Evolutionary conservation across 2,329 filamentous ascomycete species (phyloP), one percentile per base, ranked within the genome.

Genomic region (Fusarium sp.): DNA sequence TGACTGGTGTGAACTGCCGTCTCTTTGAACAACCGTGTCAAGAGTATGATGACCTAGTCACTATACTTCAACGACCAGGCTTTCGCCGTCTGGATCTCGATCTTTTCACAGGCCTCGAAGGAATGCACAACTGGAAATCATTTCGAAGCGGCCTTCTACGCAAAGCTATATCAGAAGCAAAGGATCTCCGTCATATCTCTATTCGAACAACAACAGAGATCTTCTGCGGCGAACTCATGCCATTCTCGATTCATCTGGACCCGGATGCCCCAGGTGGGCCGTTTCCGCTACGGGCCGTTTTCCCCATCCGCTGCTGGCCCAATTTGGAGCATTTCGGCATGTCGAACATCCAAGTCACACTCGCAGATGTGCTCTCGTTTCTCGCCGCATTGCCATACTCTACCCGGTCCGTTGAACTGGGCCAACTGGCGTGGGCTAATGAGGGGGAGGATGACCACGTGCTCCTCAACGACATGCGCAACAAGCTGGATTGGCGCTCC

Each of bases 251-350:
- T 23, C 23, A 23, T 23, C 4, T 23, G 23, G 23, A 23, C 23
- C 23, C 23, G 23, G 2, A 23, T 23, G 5, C 23, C 23, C 23
- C 23, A 23, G 23, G 23, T 23, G 23, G 23, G 32, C 5, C 9
- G 0, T 54, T 61, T 9, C 27, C 42, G 3, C 16, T 63, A 8
- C 23, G 5, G 8, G 34, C 10, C 0, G 18, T 63, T 2, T 28
- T 63, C 11, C 59, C 57, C 3, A 20, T 62, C 7, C 11, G 21
- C 0, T n/a, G 21, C 14, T 63, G 57, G 59, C 42, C 42, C 3
- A 28, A 7, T 2, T 42, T 63, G 11, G 8, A 25, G 2, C 59
- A 63, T 18, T 63, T 63, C 8, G 41, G 59, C 3, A 61, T 63
- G 1, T 62, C 41, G 0, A 25, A 47, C 6, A 25, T 62, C 3